Conservation (phyloP, 177 flowering plant species). For the Telopea speciosissima region DNA sequence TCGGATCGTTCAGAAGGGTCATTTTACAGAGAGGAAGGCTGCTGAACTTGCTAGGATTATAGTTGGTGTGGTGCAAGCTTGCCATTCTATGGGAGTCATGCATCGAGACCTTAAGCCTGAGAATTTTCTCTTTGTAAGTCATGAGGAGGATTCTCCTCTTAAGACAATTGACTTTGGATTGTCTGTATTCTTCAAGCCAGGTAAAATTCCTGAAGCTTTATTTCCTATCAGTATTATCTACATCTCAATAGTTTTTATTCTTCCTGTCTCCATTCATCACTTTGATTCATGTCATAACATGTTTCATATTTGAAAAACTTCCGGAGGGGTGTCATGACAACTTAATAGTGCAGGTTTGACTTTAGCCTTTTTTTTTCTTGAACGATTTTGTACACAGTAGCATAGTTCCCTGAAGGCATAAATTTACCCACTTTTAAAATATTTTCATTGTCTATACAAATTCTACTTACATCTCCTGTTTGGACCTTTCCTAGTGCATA, state of each 20-base stretch:
- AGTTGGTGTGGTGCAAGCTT: constrained; percentile 61
- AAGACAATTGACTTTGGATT: constrained; percentile 84
- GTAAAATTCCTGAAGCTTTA: constrained; percentile 24
- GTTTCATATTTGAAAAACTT: neutral
- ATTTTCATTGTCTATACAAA: neutral
- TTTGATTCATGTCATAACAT: neutral
- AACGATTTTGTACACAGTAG: neutral
- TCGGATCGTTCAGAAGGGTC: constrained; percentile 67
- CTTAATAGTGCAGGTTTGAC: neutral
- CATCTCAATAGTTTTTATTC: neutral
- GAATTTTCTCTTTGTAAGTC: constrained; percentile 72
- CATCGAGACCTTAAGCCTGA: constrained; percentile 92
- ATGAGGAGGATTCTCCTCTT: constrained; percentile 61
- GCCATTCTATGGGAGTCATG: constrained; percentile 89
- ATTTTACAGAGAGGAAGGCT: constrained; percentile 72
- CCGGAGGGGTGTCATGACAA: neutral
- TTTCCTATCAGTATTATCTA: neutral
- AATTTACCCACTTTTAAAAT: neutral
- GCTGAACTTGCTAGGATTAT: constrained; percentile 66
- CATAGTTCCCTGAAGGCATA: neutral
- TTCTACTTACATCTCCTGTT: neutral
- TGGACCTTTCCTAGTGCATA: neutral
- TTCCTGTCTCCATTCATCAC: neutral
- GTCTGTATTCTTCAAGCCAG: constrained; percentile 83
- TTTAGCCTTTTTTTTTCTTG: neutral